phyloP scores from a whole-genome alignment of 805 yeast genomes.

The Candida saitoana region DNA sequence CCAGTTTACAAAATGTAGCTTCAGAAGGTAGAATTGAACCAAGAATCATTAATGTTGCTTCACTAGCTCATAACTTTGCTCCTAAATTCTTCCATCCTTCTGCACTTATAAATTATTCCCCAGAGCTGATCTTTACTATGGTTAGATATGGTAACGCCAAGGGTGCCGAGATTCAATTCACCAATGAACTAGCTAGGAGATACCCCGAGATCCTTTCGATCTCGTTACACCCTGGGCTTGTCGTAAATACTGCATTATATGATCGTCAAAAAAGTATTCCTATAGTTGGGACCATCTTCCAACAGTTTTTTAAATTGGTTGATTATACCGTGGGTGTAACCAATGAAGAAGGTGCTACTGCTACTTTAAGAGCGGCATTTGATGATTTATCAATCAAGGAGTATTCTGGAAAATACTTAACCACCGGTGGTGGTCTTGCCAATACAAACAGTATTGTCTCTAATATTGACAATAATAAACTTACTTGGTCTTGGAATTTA shows the following conservation, averaged over 20 bases:
- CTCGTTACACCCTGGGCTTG: conserved; percentile 39
- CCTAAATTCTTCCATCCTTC: conserved; percentile 22
- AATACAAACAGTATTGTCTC: conserved; percentile 22
- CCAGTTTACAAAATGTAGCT: conserved; percentile 19
- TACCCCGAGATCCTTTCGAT: conserved; percentile 29
- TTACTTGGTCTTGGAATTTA: conserved; percentile 28
- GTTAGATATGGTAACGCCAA: conserved; percentile 35
- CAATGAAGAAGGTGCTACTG: conserved; percentile 31
- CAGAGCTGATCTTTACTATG: conserved; percentile 25
- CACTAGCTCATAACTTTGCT: conserved; percentile 30
- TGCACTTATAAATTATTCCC: conserved; percentile 20
- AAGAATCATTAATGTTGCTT: conserved; percentile 28
- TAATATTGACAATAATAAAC: conserved; percentile 17
- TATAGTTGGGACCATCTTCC: conserved; percentile 18
- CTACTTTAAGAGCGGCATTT: conserved; percentile 31
- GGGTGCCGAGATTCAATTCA: conserved; percentile 28
- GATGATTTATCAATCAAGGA: conserved; percentile 21
- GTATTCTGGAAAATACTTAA: conserved; percentile 28
- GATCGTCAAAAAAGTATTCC: conserved; percentile 24
- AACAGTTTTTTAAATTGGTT: conserved; percentile 11
- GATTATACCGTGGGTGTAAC: conserved; percentile 23
- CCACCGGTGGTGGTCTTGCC: conserved; percentile 28
- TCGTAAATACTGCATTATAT: conserved; percentile 31
- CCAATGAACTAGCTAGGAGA: conserved; percentile 21
- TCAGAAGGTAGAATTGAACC: conserved; percentile 17